These are phyloP conservation scores for Kokia cookei DNA, from an alignment of 441 rosid genomes.

Conservation along the genomic window DNA sequence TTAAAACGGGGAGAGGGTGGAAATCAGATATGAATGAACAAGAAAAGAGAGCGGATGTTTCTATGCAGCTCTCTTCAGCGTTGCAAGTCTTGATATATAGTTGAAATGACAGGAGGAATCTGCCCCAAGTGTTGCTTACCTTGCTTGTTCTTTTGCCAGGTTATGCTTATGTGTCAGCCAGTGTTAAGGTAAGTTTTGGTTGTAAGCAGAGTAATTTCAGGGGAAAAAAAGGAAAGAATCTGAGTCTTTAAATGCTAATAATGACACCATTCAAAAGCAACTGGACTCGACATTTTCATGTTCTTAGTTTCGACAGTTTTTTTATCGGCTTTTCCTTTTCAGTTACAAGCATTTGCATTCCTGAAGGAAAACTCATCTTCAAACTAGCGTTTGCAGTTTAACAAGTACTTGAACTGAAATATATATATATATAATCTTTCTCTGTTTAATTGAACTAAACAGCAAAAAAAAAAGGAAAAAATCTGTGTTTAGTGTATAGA, in stretches of 20 bases:
- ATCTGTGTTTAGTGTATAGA: neutral
- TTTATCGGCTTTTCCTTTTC: neutral
- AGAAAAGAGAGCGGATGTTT: neutral
- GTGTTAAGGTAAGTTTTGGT: neutral
- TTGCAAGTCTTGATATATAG: neutral
- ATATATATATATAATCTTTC: neutral
- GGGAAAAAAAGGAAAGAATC: neutral
- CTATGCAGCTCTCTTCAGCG: neutral
- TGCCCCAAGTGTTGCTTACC: neutral
- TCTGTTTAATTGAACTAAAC: neutral
- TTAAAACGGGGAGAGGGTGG: neutral
- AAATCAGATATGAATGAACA: neutral
- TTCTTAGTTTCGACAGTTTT: neutral
- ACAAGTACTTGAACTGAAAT: neutral
- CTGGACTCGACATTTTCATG: neutral
- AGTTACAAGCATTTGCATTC: neutral
- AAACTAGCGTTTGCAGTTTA: neutral
- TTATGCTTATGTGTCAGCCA: neutral
- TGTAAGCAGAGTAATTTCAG: neutral
- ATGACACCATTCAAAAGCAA: neutral
- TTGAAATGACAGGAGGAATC: neutral
- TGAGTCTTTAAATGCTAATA: neutral
- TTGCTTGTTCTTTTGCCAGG: neutral
- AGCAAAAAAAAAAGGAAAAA: neutral
- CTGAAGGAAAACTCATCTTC: neutral